Evolutionary conservation across 1,284 basidiomycete genomes (phyloP), one percentile per base, ranked within the genome.

Genomic region (Microbotryum silenes-acaulis): DNA sequence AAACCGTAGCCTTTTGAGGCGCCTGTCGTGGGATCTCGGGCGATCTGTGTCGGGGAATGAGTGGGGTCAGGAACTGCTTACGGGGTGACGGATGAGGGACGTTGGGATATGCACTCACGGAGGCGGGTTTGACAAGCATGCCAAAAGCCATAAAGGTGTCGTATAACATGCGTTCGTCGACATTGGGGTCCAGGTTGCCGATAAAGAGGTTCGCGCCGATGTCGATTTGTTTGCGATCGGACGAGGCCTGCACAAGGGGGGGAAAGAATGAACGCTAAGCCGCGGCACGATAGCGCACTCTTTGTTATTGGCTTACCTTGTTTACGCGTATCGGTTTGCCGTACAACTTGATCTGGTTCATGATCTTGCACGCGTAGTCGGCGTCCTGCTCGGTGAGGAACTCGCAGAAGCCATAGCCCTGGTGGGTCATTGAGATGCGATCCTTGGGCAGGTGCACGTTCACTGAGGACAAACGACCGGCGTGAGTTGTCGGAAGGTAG

Each of bases 381-480:
- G 94, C 92, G 78, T 97, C 96, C 74, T 92, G 89, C 78, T 97
- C 93, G 47, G 91, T 92, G 75, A 93, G 80, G 77, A 97, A 97
- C 80, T 98, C 94, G 81, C 94, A 97, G 78, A 98, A 98, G 54
- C 93, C 94, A 77, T 97, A 98, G 56, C 94, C 93, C 78, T 98
- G 96, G 75, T 98, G 94, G 4, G 89, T 82, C 87, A 93, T 93
- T 14, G 92, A 96, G 66, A 98, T 91, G 70, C 94, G 86, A 78
- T 98, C 96, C 77, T 97, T 98, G n/a, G 94, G 94, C n/a, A 98
- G 81, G 78, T 96, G 92, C 0, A 96, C 91, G 73, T 96, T 97
- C 42, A 91, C 92, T 96, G 70, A n/a, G 3, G 14, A 51, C 49
- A 57, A 52, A 20, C 21, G 54, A 29, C 18, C 23, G 44, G 20